Base-by-base conservation (phyloP, 1,284 basidiomycete species). In the Xanthoconium separans region DNA sequence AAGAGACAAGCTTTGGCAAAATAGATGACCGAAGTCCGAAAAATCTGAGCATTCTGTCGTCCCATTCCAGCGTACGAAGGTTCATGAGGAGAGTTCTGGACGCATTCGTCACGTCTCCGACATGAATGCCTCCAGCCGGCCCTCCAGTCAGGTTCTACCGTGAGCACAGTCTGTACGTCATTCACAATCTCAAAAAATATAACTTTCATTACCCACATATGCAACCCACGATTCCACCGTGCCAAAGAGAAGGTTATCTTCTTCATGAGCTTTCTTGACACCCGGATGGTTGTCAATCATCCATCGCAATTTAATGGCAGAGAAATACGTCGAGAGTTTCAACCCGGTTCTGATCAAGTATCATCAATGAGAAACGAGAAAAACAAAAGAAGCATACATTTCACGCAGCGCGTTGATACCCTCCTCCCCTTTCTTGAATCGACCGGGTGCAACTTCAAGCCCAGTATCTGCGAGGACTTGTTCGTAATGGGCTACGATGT, bases 211-310 rank as follows among this genome's bases (percentile, higher is more conserved):
- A 79, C 89, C 54, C 62, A 93, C 93, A 73, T 95, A 98, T 59
- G 90, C 83, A 53, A 98, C 82, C 95, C 96, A 99, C 33, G 91
- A 93, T 73, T 99, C 97, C 53, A 99, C 87, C 1, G 97, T 99
- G 31, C 96, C 96, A 65, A 98, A 95, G 44, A 89, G 75, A 31
- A 99, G 80, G 61, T 92, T 84, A 68, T 93, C 93, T 46, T 81
- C 75, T 39, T 91, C 86, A 69, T 95, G 88, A 0, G 96, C 95
- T 56, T 83, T 78, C 45, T 79, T 74, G 44, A 98, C 94, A 36
- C 85, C 83, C n/a, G 82, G 79, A 61, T 91, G 74, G 70, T 98
- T 87, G 70, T 96, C 91, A 57, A 97, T 83, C 89, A 99, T 94
- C 96, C 96, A 99, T 44, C 91, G 84, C 55, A 98, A 79, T 76